Base-by-base conservation (phyloP, 2,329 filamentous ascomycete genomes). In the Penicillium janthinellum region DNA sequence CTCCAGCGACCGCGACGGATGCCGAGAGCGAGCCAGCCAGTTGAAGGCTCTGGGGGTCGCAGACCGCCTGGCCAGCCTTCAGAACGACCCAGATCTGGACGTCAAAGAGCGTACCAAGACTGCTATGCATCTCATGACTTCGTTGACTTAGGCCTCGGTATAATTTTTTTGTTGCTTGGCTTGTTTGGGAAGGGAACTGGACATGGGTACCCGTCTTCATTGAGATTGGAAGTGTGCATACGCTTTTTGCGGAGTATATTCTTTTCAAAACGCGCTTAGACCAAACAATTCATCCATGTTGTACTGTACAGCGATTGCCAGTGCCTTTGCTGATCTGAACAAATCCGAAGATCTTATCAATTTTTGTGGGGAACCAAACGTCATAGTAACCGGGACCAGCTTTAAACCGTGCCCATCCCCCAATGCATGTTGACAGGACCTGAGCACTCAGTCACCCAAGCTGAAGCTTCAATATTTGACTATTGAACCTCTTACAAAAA, bases 81-180 rank as follows among this genome's bases (percentile, higher is more conserved):
- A 86, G 71, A 77, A 85, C 62, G 94, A 98, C 75, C 75, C 81
- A 2, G 91, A 96, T 70, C 75, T 95, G 58, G 91, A 96, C 74
- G 90, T 96, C 22, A 82, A 89, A 54, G 92, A 98, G 79, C 81
- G 92, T 63, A 91, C 91, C 1, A 96, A 93, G 79, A 88, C 86
- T 45, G 92, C 91, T 0, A 77, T 89, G 12, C 88, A 88, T 79
- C 87, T 93, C 75, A 85, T 95, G 77, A 86, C 70, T 55, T 59
- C 64, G 25, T 59, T 67, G 31, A 52, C 54, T 59, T 41, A 34
- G 25, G 22, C 38, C 41, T 52, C 15, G 48, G 53, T 42, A 47
- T 28, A 41, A 34, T 41, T 53, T 44, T 20, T 41, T 57, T 44
- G 17, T 35, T 11, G 15, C 22, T 49, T 49, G 39, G 34, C 17